These are phyloP conservation scores for Salix exigua DNA, from an alignment of 345 rosid genomes.

Conservation along the genomic window DNA sequence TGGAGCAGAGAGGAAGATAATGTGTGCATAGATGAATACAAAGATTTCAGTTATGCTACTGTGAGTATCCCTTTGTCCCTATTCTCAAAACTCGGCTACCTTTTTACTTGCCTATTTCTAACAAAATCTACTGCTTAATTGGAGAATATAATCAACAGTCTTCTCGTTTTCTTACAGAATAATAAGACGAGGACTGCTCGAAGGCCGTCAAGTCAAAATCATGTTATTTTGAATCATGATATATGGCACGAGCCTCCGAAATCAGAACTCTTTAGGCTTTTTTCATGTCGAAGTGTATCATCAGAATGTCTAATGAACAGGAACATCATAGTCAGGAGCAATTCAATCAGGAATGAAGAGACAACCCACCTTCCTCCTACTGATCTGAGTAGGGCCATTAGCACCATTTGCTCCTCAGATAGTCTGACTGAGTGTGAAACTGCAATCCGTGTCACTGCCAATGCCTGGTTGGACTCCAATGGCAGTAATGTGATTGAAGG, in stretches of 20 bases:
- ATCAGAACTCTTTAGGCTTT: constrained; percentile 25
- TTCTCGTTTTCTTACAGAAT: constrained; percentile 25
- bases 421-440: constrained; percentile 42
- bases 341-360: constrained; percentile 13
- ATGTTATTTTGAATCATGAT: constrained; percentile 13
- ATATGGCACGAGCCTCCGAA: constrained; percentile 24
- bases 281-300: constrained; percentile 39
- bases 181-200: constrained; percentile 17
- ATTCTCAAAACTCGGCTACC: neutral
- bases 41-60: constrained; percentile 30
- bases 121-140: neutral
- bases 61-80: constrained; percentile 29
- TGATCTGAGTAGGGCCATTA: constrained; percentile 40
- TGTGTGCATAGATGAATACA: constrained; percentile 25
- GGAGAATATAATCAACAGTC: constrained; percentile 5
- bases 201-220: constrained; percentile 24
- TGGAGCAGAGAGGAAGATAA: constrained; percentile 25
- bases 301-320: constrained; percentile 35
- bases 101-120: neutral
- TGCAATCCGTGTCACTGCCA: constrained; percentile 40
- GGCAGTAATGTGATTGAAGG: constrained; percentile 34
- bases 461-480: constrained; percentile 45
- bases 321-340: constrained; percentile 12
- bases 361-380: constrained; percentile 10
- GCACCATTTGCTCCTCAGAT: constrained; percentile 38